These are phyloP conservation scores for Lentinula lateritia DNA, from an alignment of 768 basidiomycete species.

Conservation along the genomic window DNA sequence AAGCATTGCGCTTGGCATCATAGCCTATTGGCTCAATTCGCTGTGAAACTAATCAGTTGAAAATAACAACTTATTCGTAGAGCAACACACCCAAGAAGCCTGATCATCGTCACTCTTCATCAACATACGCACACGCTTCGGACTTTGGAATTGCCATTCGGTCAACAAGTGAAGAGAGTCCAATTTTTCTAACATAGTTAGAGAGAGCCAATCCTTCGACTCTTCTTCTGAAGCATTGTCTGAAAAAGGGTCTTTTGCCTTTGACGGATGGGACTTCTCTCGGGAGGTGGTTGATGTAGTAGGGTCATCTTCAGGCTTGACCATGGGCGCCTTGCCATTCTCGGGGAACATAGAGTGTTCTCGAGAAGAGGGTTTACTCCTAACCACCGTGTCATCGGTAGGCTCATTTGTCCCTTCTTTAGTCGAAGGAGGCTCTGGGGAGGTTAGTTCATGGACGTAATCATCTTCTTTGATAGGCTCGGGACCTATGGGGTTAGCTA, in stretches of 20 bases:
- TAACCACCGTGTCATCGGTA: background rate
- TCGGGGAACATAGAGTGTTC: background rate
- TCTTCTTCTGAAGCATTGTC: slow-evolving; percentile 15
- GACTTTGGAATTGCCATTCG: slow-evolving; percentile 88
- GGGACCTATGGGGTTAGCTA: slow-evolving; percentile 66
- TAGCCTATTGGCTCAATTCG: slow-evolving; percentile 84
- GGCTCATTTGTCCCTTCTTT: background rate
- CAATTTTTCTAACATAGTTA: slow-evolving; percentile 67
- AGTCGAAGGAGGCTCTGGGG: slow-evolving; percentile 13
- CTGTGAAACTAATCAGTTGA: slow-evolving; percentile 28
- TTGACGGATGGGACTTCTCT: background rate
- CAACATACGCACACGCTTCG: slow-evolving; percentile 56
- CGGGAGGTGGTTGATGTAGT: background rate
- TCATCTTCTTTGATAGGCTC: slow-evolving; percentile 35
- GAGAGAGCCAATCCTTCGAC: slow-evolving; percentile 63
- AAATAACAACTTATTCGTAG: slow-evolving; percentile 3
- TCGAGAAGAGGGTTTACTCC: slow-evolving; percentile 3
- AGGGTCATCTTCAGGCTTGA: background rate
- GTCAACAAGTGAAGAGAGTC: slow-evolving; percentile 66
- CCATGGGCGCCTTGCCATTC: background rate
- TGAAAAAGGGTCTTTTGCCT: background rate
- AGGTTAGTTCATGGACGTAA: slow-evolving; percentile 21
- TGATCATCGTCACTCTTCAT: slow-evolving; percentile 80
- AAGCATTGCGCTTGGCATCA: slow-evolving; percentile 71
- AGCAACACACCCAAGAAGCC: slow-evolving; percentile 65